These are phyloP conservation scores for Saprolegnia diclina DNA, from an alignment of 352 stramenopile genomes.

Conservation along the genomic window DNA sequence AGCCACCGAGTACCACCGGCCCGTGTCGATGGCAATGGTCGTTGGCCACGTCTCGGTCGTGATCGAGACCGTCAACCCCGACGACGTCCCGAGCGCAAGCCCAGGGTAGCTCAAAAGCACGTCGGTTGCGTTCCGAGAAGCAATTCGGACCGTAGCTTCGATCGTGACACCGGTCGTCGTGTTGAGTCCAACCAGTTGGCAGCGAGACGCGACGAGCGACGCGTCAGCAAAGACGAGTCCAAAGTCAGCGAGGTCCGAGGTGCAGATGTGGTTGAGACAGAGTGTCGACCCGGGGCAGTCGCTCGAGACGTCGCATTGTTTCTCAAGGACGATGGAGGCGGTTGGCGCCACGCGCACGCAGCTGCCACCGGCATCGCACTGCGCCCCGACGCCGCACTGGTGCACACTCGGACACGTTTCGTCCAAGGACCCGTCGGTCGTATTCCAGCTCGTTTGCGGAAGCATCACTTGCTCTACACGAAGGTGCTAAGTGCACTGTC, in stretches of 20 bases:
- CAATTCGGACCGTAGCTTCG: conserved; percentile 2
- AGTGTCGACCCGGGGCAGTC: conserved; percentile 15
- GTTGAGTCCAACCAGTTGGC: not conserved
- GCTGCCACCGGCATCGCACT: not conserved
- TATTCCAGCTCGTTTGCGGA: conserved; percentile 3
- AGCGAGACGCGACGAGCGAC: not conserved
- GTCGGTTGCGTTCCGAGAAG: not conserved
- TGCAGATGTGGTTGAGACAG: not conserved
- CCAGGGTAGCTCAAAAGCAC: conserved; percentile 5
- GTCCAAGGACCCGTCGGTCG: not conserved
- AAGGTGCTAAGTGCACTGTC: not conserved
- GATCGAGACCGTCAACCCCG: not conserved
- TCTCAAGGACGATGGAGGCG: not conserved
- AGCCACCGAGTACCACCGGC: conserved; percentile 3
- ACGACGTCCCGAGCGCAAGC: not conserved
- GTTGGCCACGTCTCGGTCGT: not conserved
- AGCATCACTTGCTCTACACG: not conserved
- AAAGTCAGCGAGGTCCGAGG: not conserved
- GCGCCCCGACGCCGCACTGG: not conserved
- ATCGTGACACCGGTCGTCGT: conserved; percentile 6
- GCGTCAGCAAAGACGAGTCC: not conserved
- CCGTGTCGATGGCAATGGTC: conserved; percentile 3
- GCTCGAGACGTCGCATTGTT: not conserved
- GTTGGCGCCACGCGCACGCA: not conserved
- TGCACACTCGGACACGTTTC: conserved; percentile 9